Percentiles rank a stretch among this genome's conserved stretches.
Evolutionary conservation across 306 rosid genomes (phyloP).

Genomic region (Acmispon strigosus): DNA sequence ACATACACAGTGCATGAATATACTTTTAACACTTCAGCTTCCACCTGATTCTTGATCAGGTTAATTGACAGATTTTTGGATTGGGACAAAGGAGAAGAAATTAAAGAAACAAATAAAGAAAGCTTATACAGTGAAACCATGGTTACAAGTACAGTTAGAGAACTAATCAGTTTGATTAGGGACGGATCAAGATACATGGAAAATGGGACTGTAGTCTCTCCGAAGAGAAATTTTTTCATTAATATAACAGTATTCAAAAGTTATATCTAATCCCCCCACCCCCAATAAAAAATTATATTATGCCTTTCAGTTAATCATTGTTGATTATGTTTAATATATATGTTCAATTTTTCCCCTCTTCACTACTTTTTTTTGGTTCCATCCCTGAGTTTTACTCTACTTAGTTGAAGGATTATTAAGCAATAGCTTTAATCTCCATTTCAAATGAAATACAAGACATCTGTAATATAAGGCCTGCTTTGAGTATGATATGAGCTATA

Average conservation of each 20-base stretch:
- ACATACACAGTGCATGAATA: neutral
- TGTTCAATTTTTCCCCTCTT: too few relatives aligned
- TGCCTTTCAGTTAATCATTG: too few relatives aligned
- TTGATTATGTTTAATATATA: too few relatives aligned
- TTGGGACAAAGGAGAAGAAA: neutral
- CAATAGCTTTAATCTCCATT: neutral
- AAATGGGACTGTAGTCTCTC: too few relatives aligned
- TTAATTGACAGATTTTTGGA: neutral
- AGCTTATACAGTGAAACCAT: neutral
- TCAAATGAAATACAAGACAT: neutral
- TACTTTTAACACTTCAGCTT: neutral
- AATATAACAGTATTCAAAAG: too few relatives aligned
- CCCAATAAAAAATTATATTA: too few relatives aligned
- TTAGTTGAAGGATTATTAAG: neutral
- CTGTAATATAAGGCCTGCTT: neutral
- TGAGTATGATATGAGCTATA: neutral
- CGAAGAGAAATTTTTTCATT: too few relatives aligned
- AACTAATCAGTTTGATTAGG: too few relatives aligned
- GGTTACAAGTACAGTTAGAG: neutral
- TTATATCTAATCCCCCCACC: too few relatives aligned
- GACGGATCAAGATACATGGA: too few relatives aligned
- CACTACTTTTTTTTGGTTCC: too few relatives aligned
- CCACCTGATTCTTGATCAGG: neutral
- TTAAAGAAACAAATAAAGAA: neutral
- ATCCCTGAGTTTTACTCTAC: neutral